Conservation (phyloP, 441 rosid genomes). For the Euphorbia celastroides region DNA sequence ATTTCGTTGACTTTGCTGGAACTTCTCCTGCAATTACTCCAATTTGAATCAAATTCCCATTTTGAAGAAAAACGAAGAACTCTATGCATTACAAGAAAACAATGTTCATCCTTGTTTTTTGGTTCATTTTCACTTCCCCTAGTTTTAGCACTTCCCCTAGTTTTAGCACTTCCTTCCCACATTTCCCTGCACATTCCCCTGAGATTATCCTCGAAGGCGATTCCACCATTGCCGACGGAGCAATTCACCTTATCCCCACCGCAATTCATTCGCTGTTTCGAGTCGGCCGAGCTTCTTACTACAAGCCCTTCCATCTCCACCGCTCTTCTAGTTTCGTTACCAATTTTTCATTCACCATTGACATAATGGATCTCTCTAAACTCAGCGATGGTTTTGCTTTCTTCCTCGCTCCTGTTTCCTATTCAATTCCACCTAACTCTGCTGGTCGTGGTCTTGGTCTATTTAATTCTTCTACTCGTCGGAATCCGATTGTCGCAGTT, state of each 20-base stretch:
- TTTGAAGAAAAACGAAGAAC: too few species aligned
- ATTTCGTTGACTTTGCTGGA: too few species aligned
- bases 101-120: too few species aligned
- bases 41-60: not conserved
- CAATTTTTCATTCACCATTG: conserved; percentile 6
- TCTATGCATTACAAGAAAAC: too few species aligned
- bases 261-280: not conserved
- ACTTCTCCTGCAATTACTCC: not conserved
- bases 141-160: too few species aligned
- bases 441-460: not conserved
- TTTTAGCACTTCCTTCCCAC: too few species aligned
- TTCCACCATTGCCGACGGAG: not conserved
- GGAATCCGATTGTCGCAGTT: not conserved
- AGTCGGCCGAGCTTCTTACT: not conserved
- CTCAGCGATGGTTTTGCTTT: not conserved
- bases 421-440: conserved; percentile 3
- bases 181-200: not conserved
- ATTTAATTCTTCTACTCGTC: not conserved
- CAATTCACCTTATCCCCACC: conserved; percentile 1
- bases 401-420: conserved; percentile 8
- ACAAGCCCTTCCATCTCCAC: not conserved
- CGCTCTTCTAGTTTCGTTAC: conserved; percentile 1
- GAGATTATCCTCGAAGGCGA: conserved; percentile 1
- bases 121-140: too few species aligned
- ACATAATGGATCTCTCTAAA: not conserved